These are phyloP conservation scores for Arbutus unedo DNA, from an alignment of 148 eudicot species.

Conservation along the genomic window DNA sequence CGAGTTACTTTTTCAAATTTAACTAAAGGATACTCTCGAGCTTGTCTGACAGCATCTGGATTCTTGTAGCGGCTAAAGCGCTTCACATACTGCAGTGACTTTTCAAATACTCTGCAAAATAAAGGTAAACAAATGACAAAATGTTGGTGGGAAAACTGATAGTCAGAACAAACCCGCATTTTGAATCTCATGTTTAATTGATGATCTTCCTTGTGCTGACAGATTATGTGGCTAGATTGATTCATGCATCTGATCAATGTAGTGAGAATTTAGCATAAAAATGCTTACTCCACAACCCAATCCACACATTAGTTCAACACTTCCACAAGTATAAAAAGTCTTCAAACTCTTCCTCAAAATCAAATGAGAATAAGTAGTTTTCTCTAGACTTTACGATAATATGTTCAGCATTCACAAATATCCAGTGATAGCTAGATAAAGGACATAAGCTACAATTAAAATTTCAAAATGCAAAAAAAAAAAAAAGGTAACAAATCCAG, in stretches of 20 bases:
- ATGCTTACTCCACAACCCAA: background rate
- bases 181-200: background rate
- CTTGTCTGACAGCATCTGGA: constrained; percentile 86
- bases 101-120: constrained; percentile 68
- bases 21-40: constrained; percentile 62
- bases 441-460: too few relatives aligned
- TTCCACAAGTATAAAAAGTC: too few relatives aligned
- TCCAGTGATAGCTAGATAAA: too few relatives aligned
- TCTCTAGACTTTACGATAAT: too few relatives aligned
- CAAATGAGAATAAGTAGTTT: too few relatives aligned
- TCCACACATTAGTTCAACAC: background rate
- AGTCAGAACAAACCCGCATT: background rate
- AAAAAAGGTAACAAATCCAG: too few relatives aligned
- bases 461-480: too few relatives aligned
- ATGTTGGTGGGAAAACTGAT: background rate
- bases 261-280: background rate
- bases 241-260: background rate
- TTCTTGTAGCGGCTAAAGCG: constrained; percentile 93
- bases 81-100: constrained; percentile 86
- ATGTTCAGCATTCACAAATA: too few relatives aligned
- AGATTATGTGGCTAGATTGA: background rate
- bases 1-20: background rate
- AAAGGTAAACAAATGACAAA: background rate
- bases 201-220: background rate
- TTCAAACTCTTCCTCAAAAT: too few relatives aligned